Base-by-base conservation (phyloP, 768 basidiomycete genomes). In the Termitomyces sp. region DNA sequence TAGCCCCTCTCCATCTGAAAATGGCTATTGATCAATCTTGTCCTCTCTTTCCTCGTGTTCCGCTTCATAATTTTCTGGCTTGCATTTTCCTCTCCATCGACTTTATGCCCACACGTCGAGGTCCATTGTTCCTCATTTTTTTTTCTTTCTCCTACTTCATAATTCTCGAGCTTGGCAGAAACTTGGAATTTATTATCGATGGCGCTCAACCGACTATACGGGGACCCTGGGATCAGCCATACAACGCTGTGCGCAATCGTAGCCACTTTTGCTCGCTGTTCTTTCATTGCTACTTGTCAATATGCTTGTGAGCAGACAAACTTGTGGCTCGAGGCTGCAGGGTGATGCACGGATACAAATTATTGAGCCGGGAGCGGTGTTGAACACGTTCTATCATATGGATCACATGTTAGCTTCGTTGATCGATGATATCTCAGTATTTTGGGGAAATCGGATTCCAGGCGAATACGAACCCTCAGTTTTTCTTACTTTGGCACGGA, bases 1-100 rank as follows among this genome's bases (percentile, higher is more conserved):
- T 8, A 85, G 72, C 63, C 76, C 80, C 15, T 75, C 79, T 6
- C 72, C 77, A 21, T 78, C 81, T 52, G 79, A 81, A 64, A 71
- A 72, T 43, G 78, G 75, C 48, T 78, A 71, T 66, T 78, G 70
- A 78, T 62, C 52, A 38, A 50, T 66, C 51, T 44, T 15, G 50
- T 53, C 50, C 48, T 31, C 45, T 44, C 55, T 44, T 56, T 55
- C 53, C 41, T 58, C 40, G 41, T 40, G 46, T 57, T 57, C 30
- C 57, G 40, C 58, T 59, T 62, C 53, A 61, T 60, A 60, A 60
- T 72, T 62, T 70, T 70, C 69, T 71, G 56, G 67, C 72, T 64
- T 68, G 64, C 69, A 64, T 70, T 65, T 67, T 65, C 55, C 50
- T 58, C 65, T 56, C 44, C 65, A 62, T 64, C 66, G 60, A 62